These are phyloP conservation scores for Xylaria cubensis DNA, from an alignment of 495 filamentous ascomycete species.

Conservation along the genomic window DNA sequence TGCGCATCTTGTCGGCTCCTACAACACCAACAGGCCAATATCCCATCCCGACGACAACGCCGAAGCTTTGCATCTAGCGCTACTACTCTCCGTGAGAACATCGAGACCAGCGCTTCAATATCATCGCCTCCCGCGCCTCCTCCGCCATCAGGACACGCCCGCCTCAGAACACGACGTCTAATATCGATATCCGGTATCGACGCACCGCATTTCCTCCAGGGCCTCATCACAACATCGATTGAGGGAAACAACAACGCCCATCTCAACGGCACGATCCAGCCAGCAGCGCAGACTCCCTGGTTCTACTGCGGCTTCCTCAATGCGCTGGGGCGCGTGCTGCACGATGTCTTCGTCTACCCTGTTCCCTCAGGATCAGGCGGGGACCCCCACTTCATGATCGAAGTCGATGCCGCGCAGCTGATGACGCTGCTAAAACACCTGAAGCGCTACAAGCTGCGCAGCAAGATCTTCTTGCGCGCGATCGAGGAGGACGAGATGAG, in stretches of 20 bases:
- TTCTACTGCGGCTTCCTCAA: conserved; percentile 86
- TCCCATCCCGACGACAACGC: conserved; percentile 22
- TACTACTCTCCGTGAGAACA: conserved; percentile 15
- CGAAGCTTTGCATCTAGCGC: conserved; percentile 30
- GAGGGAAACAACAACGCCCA: conserved; percentile 38
- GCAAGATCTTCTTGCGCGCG: conserved; percentile 72
- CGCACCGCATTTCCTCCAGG: conserved; percentile 84
- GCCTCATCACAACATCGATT: conserved; percentile 81
- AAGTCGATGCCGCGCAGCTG: conserved; percentile 74
- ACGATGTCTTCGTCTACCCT: conserved; percentile 90
- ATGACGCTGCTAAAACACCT: conserved; percentile 70
- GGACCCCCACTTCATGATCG: conserved; percentile 69
- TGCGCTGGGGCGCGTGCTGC: conserved; percentile 79
- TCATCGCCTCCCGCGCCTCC: conserved; percentile 35
- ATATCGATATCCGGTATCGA: conserved; percentile 81
- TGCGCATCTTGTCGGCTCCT: conserved; percentile 36
- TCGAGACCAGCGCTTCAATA: background rate
- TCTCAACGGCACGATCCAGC: conserved; percentile 20
- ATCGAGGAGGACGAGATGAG: conserved; percentile 66
- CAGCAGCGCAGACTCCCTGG: conserved; percentile 45
- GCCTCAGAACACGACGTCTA: conserved; percentile 73
- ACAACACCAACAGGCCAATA: conserved; percentile 16
- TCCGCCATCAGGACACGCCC: conserved; percentile 55
- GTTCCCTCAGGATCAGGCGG: conserved; percentile 44
- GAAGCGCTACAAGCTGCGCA: conserved; percentile 81